Evolutionary conservation across 169 alveolate species (phyloP).

Genomic region (Sarcocystis neurona): DNA sequence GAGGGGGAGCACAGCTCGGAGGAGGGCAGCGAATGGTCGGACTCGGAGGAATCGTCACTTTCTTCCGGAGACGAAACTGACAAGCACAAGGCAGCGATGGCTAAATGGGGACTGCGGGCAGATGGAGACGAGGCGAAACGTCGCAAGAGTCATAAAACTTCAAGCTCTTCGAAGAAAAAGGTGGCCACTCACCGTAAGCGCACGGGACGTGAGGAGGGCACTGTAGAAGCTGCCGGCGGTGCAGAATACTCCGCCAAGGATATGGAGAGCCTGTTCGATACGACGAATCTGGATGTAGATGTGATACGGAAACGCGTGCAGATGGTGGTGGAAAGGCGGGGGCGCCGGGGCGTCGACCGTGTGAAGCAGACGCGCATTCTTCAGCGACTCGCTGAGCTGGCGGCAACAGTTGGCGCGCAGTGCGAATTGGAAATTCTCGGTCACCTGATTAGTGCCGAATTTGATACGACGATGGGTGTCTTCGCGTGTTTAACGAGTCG

Average conservation of each 20-base stretch:
- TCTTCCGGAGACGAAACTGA: slow-evolving; percentile 61
- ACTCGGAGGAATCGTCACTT: slow-evolving; percentile 47
- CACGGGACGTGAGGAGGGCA: slow-evolving; percentile 72
- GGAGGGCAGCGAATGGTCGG: slow-evolving; percentile 65
- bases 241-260: slow-evolving; percentile 67
- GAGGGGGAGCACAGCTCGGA: slow-evolving; percentile 41
- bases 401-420: slow-evolving; percentile 61
- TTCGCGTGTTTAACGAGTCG: slow-evolving; percentile 80
- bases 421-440: slow-evolving; percentile 84
- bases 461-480: slow-evolving; percentile 87
- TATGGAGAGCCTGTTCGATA: slow-evolving; percentile 75
- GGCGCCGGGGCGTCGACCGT: slow-evolving; percentile 87
- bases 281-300: slow-evolving; percentile 78
- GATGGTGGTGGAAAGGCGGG: slow-evolving; percentile 86
- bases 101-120: slow-evolving; percentile 66
- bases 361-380: slow-evolving; percentile 83
- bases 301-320: slow-evolving; percentile 79
- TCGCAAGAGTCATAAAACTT: slow-evolving; percentile 75
- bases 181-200: no score
- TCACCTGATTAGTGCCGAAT: slow-evolving; percentile 84
- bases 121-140: slow-evolving; percentile 81
- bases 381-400: slow-evolving; percentile 81
- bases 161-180: slow-evolving; percentile 73
- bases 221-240: slow-evolving; percentile 43
- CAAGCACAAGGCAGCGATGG: slow-evolving; percentile 61